Conservation (phyloP, 1,139 yeast genomes). For the Dujonia santamariae region DNA sequence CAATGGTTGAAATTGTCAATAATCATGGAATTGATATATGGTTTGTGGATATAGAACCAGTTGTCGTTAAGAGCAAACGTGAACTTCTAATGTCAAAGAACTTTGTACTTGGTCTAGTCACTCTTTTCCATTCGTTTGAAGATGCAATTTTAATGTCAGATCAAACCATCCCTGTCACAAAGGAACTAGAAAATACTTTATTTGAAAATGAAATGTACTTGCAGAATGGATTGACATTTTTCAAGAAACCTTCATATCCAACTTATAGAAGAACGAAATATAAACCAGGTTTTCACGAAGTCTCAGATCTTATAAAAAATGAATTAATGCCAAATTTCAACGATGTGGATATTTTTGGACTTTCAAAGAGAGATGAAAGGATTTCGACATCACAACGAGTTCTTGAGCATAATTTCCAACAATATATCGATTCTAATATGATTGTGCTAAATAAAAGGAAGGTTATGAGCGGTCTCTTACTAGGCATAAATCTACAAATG, state of each 20-base stretch:
- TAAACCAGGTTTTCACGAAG: conserved; percentile 31
- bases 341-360: conserved; percentile 20
- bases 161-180: conserved; percentile 25
- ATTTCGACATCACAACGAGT: conserved; percentile 17
- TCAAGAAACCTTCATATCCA: conserved; percentile 23
- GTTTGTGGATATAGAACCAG: conserved; percentile 25
- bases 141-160: conserved; percentile 26
- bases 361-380: conserved; percentile 11
- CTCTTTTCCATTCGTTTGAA: conserved; percentile 31
- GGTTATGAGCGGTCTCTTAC: conserved; percentile 26
- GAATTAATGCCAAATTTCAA: conserved; percentile 20
- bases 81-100: conserved; percentile 13
- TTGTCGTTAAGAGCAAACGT: not conserved
- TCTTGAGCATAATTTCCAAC: conserved; percentile 21
- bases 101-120: conserved; percentile 20
- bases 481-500: conserved; percentile 25
- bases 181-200: conserved; percentile 13
- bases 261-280: conserved; percentile 15
- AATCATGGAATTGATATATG: conserved; percentile 18
- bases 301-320: conserved; percentile 22
- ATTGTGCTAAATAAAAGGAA: conserved; percentile 28
- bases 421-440: conserved; percentile 27
- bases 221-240: conserved; percentile 25
- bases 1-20: too few relatives aligned
- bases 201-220: conserved; percentile 19